Conservation (phyloP, 2,329 filamentous ascomycete genomes). For the Calonectria honghensis region DNA sequence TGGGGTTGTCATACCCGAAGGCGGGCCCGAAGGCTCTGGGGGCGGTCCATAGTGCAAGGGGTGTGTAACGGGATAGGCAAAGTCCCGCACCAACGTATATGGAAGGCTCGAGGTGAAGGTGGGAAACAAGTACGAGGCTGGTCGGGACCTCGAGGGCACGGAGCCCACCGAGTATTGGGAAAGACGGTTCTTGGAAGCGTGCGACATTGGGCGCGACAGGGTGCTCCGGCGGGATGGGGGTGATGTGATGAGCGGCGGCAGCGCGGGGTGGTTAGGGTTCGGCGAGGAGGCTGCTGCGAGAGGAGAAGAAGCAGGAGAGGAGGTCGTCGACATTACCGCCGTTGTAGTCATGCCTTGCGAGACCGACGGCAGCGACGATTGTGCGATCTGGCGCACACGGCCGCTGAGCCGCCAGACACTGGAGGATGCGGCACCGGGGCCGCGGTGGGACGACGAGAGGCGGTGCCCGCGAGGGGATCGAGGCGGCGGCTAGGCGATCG, state of each 20-base stretch:
- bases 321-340: constrained; percentile 74
- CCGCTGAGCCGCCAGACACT: constrained; percentile 54
- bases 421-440: constrained; percentile 47
- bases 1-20: constrained; percentile 89
- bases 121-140: constrained; percentile 87
- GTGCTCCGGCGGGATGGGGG: constrained; percentile 75
- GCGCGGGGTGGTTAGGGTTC: constrained; percentile 72
- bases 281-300: constrained; percentile 66
- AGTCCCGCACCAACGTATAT: constrained; percentile 95
- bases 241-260: constrained; percentile 76
- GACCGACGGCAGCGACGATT: constrained; percentile 51
- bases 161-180: constrained; percentile 89
- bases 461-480: constrained; percentile 39
- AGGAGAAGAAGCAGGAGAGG: constrained; percentile 73
- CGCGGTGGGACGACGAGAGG: constrained; percentile 47
- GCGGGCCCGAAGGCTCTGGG: constrained; percentile 80
- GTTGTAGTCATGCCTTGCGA: constrained; percentile 62
- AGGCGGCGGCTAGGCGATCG: constrained; percentile 39
- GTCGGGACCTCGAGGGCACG: constrained; percentile 81
- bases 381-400: constrained; percentile 57
- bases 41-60: constrained; percentile 96
- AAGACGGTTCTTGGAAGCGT: constrained; percentile 86
- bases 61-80: constrained; percentile 89
- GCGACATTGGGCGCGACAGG: constrained; percentile 80
- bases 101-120: constrained; percentile 89